A percentile compares a stretch with the other conserved stretches of the same genome.
phyloP scores from a whole-genome alignment of 208 protist species.

The Crithidia expoeki region DNA sequence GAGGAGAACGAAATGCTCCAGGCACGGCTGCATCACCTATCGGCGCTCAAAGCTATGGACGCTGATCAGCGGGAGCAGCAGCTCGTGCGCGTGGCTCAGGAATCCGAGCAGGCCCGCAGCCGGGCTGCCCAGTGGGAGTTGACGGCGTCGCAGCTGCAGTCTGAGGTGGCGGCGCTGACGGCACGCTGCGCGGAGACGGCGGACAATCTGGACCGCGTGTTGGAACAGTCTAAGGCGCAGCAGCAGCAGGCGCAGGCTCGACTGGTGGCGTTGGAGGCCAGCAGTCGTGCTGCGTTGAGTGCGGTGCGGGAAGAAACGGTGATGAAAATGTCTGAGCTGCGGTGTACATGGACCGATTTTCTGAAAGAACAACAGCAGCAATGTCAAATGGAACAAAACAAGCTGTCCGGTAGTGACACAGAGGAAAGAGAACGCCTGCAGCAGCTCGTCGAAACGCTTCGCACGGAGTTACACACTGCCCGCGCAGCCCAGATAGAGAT shows the following conservation, averaged over 20 bases:
- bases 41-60: slow-evolving; percentile 39
- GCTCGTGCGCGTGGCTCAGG: slow-evolving; percentile 34
- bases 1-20: slow-evolving; percentile 47
- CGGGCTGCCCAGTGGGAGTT: slow-evolving; percentile 48
- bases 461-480: slow-evolving; percentile 22
- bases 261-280: slow-evolving; percentile 17
- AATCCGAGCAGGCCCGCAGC: slow-evolving; percentile 38
- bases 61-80: slow-evolving; percentile 42
- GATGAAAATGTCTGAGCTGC: slow-evolving; percentile 18
- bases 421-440: neutral
- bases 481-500: slow-evolving; percentile 19
- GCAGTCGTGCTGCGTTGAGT: slow-evolving; percentile 19
- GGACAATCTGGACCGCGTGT: slow-evolving; percentile 14
- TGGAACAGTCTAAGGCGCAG: slow-evolving; percentile 28
- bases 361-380: neutral
- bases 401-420: neutral
- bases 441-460: neutral
- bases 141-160: slow-evolving; percentile 30
- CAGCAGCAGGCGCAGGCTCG: slow-evolving; percentile 23
- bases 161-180: slow-evolving; percentile 24
- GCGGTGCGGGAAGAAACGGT: slow-evolving; percentile 21
- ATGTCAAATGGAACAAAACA: neutral
- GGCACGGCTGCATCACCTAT: slow-evolving; percentile 32
- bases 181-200: slow-evolving; percentile 26
- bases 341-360: slow-evolving; percentile 9